Conservation (phyloP, 2,329 filamentous ascomycete genomes). For the Microcera coccophila region DNA sequence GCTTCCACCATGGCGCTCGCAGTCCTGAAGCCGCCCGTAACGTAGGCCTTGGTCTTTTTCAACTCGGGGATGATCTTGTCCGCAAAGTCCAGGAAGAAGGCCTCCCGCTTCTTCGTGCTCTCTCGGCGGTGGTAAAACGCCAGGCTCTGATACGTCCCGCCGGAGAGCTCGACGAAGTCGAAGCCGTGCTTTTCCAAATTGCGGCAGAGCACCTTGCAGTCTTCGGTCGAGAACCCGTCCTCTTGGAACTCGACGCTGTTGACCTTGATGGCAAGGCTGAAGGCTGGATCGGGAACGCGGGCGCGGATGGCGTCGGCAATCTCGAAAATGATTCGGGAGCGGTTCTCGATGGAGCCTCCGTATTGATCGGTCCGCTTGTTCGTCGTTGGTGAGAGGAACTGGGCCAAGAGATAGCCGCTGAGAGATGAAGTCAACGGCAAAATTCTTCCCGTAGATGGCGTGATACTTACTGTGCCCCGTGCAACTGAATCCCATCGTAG, state of each 20-base stretch:
- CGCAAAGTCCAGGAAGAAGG: constrained; percentile 60
- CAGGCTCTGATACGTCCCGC: constrained; percentile 56
- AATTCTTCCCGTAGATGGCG: background rate
- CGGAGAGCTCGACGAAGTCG: constrained; percentile 58
- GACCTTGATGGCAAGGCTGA: constrained; percentile 53
- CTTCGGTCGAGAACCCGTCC: constrained; percentile 49
- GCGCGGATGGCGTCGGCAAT: constrained; percentile 36
- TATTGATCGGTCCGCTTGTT: constrained; percentile 52
- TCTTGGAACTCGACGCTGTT: constrained; percentile 55
- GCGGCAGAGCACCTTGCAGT: constrained; percentile 46
- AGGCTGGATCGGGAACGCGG: constrained; percentile 27
- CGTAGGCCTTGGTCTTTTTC: constrained; percentile 52
- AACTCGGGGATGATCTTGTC: constrained; percentile 44
- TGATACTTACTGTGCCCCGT: constrained; percentile 45
- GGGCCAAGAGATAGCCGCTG: constrained; percentile 48
- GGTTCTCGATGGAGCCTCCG: constrained; percentile 42
- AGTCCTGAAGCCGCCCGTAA: constrained; percentile 57
- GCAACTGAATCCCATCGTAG: constrained; percentile 51
- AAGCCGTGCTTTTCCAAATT: constrained; percentile 47
- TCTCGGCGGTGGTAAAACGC: constrained; percentile 51
- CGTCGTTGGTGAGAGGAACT: constrained; percentile 48
- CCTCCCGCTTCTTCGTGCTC: constrained; percentile 51
- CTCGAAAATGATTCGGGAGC: constrained; percentile 44
- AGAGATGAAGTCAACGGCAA: background rate
- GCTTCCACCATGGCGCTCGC: constrained; percentile 56